Base-by-base conservation (phyloP, 371 early-diverging fungal species). In the Mortierella sp. region DNA sequence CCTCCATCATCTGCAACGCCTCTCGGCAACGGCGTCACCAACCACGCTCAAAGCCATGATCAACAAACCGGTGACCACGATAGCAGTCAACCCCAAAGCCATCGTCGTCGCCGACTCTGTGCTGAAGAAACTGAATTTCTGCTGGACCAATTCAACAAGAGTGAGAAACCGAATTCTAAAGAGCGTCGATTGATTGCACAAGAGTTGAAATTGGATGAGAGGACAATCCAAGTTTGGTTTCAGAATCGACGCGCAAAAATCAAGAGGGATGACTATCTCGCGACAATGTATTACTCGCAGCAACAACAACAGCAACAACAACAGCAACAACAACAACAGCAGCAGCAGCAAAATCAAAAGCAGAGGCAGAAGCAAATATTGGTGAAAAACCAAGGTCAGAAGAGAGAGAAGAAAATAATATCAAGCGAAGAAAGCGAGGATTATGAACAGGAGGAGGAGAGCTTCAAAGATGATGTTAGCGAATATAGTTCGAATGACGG, bases 151-250 rank as follows among this genome's bases (percentile, higher is more conserved):
- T 76, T 67, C 54, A 17, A 40, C 32, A 32, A 19, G 45, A 76
- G 68, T 40, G 60, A 63, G n/a, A 70, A 64, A 40, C 76, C 76
- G 2, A 55, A 13, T n/a, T 60, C 67, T 28, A 70, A 57, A n/a
- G 72, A 76, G 17, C 71, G 71, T 0, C 42, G 13, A 13, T 19
- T 40, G 3, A 51, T 80, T 31, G 81, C 75, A 1, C 51, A 56
- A 8, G 56, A 71, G 28, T 31, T 80, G 23, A 32, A 56, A 19
- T 61, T 80, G 15, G 61, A 80, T 56, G 45, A 66, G 7, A 84
- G 95, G 60, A 89, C 90, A 15, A 89, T 96, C 26, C 94, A 96
- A 80, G 92, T 96, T 62, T 96, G 97, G 97, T 96, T 96, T 83
- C 97, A 96, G 78, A 96, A 96, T 83, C 90, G 94, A 40, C 87